Evolutionary conservation across 2,329 filamentous ascomycete species (phyloP), one percentile per base, ranked within the genome.

Genomic region (Colletotrichum limetticola): DNA sequence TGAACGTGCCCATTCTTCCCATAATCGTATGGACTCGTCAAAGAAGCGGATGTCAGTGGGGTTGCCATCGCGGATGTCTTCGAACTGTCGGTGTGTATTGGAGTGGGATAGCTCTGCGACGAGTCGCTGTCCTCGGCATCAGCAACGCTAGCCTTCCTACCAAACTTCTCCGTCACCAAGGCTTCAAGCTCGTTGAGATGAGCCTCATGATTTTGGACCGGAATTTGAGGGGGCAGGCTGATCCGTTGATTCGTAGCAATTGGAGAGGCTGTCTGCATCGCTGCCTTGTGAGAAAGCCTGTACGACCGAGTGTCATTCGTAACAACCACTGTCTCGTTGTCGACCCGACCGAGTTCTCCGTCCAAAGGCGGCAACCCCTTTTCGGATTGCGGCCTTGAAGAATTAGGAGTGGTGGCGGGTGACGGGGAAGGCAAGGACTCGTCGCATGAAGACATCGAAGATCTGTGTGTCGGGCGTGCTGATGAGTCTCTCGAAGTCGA

Each of bases 341-440:
- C 65, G 9, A 65, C 69, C 14, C 66, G 69, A n/a, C 73, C 65
- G 6, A 75, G 22, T 42, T 75, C 74, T 26, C 60, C 73, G 9
- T 70, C 68, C 26, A 66, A 32, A 16, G 63, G 76, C 0, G 78
- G 76, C 22, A 81, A 71, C 1, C 78, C 80, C 74, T 80, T 82
- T 65, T 83, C 83, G 1, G 84, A 86, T 60, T 84, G 81, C 0
- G 84, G 82, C 14, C 83, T 80, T 1, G 84, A 84, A 0, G 81
- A 83, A 66, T 83, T 79, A 0, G 84, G 84, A 5, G 84, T 85
- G 66, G 82, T 83, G 22, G 80, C 77, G 8, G 76, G 76, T 1
- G 82, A 82, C 0, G 79, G 68, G 6, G 83, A 82, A 22, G 80
- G 82, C 14, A 82, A 42, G 0, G 53, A 78, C 5, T 81, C 82